Percentiles rank a stretch among this genome's conserved stretches.
Conservation (phyloP, 2,329 filamentous ascomycete genomes). For the Whalleya microplaca region DNA sequence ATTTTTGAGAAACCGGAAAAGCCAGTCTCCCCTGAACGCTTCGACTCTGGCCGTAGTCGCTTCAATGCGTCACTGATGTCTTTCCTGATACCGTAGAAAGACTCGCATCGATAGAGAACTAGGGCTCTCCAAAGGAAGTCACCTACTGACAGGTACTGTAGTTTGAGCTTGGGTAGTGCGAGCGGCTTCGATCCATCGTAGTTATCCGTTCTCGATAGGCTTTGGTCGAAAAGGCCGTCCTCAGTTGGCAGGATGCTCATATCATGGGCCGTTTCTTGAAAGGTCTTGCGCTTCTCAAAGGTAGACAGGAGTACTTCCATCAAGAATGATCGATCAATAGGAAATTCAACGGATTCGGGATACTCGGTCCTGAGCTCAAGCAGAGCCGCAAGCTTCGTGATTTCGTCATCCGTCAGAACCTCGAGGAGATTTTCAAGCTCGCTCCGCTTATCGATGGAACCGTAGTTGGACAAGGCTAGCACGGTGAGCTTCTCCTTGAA, state of each 20-base stretch:
- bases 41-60: constrained; percentile 72
- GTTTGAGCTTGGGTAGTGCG: constrained; percentile 89
- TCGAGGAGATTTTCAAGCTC: constrained; percentile 80
- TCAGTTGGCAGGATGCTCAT: constrained; percentile 86
- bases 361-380: constrained; percentile 85
- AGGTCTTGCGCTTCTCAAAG: constrained; percentile 78
- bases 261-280: constrained; percentile 75
- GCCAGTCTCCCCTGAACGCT: constrained; percentile 65
- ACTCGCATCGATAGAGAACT: constrained; percentile 83
- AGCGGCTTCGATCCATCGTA: constrained; percentile 88
- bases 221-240: constrained; percentile 74
- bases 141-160: constrained; percentile 92
- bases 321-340: constrained; percentile 65
- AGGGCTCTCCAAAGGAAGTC: constrained; percentile 98
- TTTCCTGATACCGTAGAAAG: constrained; percentile 91
- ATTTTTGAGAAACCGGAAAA: constrained; percentile 91
- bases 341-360: constrained; percentile 69
- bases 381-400: constrained; percentile 68
- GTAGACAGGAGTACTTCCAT: constrained; percentile 74
- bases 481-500: constrained; percentile 93
- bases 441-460: constrained; percentile 76
- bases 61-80: constrained; percentile 85
- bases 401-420: constrained; percentile 73
- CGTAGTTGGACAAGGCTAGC: constrained; percentile 89
- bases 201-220: constrained; percentile 77